Percentiles rank a stretch among this genome's conserved stretches.
Conservation (phyloP, 768 basidiomycete genomes). For the Boletus rufocinnamomeus region DNA sequence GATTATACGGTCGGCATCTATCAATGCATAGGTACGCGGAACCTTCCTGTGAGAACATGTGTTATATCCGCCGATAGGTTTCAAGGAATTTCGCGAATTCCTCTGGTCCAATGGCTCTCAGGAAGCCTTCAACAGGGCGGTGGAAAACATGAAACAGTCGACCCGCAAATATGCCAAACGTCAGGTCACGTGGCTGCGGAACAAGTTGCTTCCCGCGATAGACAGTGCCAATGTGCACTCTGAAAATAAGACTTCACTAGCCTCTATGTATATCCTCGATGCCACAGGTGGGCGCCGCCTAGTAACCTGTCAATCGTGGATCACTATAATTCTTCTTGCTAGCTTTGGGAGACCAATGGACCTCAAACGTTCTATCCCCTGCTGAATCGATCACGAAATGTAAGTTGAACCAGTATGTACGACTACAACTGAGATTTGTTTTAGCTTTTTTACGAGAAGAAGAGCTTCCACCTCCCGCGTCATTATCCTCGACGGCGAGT, state of each 20-base stretch:
- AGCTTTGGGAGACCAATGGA: conserved; percentile 63
- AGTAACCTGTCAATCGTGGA: neutral
- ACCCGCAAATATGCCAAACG: conserved; percentile 91
- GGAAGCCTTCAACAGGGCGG: conserved; percentile 51
- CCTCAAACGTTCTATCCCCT: conserved; percentile 49
- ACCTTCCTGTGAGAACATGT: conserved; percentile 1
- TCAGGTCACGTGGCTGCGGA: conserved; percentile 90
- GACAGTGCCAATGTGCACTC: conserved; percentile 46
- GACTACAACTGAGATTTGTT: conserved; percentile 6
- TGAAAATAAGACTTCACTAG: conserved; percentile 24
- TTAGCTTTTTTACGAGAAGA: conserved; percentile 53
- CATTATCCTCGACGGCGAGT: conserved; percentile 56
- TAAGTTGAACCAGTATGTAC: conserved; percentile 24
- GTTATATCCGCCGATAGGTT: conserved; percentile 56
- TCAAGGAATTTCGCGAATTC: conserved; percentile 83
- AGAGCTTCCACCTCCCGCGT: conserved; percentile 55
- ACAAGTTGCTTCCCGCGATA: conserved; percentile 81
- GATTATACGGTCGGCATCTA: conserved; percentile 87
- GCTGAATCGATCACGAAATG: conserved; percentile 54
- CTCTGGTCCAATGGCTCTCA: conserved; percentile 46
- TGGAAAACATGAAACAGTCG: conserved; percentile 80
- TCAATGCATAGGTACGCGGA: conserved; percentile 80
- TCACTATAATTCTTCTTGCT: conserved; percentile 3
- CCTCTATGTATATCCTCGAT: conserved; percentile 61
- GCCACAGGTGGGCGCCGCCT: conserved; percentile 57